Conservation (phyloP, 2,329 filamentous ascomycete genomes). For the Nigrospora osmanthi region DNA sequence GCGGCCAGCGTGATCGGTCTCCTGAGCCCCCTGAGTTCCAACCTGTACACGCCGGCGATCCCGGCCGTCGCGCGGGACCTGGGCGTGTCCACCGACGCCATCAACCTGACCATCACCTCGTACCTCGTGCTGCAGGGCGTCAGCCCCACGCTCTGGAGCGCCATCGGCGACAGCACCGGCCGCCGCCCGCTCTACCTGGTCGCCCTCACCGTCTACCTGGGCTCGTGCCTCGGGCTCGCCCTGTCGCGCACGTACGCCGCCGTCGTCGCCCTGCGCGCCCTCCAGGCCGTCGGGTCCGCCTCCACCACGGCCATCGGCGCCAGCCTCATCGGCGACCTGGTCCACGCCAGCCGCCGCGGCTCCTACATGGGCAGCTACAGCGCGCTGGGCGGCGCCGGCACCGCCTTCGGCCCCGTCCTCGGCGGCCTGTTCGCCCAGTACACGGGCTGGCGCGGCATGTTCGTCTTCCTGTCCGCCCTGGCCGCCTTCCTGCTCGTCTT, state of each 20-base stretch:
- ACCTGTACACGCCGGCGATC: background rate
- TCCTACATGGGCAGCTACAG: constrained; percentile 64
- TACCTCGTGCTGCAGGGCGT: background rate
- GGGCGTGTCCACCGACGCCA: background rate
- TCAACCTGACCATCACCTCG: background rate
- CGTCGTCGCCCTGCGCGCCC: constrained; percentile 4
- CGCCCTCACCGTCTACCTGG: constrained; percentile 34
- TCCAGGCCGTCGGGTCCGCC: constrained; percentile 34
- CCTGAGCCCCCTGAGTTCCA: background rate
- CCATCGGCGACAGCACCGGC: constrained; percentile 15
- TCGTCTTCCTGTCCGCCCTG: constrained; percentile 60
- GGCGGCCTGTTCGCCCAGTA: constrained; percentile 57
- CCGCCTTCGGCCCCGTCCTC: constrained; percentile 49
- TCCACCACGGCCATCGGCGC: constrained; percentile 64
- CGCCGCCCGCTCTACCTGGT: constrained; percentile 32
- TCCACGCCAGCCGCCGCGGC: constrained; percentile 61
- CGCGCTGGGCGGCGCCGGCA: constrained; percentile 47
- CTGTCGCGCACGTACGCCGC: constrained; percentile 4
- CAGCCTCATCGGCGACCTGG: constrained; percentile 65
- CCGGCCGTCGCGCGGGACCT: background rate
- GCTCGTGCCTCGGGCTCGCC: constrained; percentile 40
- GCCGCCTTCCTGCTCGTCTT: constrained; percentile 41
- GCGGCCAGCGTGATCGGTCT: no score
- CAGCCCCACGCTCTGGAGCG: background rate
- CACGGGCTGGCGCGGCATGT: constrained; percentile 60